A percentile compares a stretch with the other conserved stretches of the same genome.
Evolutionary conservation across 768 basidiomycete species (phyloP).

Genomic region (Gymnopilus junonius): DNA sequence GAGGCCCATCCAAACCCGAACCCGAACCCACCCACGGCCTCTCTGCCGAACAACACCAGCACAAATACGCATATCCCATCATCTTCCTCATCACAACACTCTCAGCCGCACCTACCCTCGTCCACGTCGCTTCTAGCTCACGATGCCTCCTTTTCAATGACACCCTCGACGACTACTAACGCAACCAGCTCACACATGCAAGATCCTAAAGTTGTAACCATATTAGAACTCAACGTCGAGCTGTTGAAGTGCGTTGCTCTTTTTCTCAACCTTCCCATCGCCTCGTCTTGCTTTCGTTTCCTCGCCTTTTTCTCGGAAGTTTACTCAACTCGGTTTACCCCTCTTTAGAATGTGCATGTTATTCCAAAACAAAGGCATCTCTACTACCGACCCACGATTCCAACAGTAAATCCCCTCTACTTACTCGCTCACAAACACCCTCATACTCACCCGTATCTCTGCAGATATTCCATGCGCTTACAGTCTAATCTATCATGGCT

Average conservation of each 20-base stretch:
- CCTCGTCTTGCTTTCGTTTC: neutral
- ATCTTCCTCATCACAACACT: slow-evolving; percentile 4
- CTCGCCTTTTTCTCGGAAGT: neutral
- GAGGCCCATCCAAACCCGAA: neutral
- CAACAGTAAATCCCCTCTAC: slow-evolving; percentile 46
- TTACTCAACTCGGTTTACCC: neutral
- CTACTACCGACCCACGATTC: slow-evolving; percentile 51
- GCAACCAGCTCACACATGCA: slow-evolving; percentile 31
- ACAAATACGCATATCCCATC: slow-evolving; percentile 5
- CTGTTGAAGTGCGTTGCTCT: slow-evolving; percentile 59
- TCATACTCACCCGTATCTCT: slow-evolving; percentile 2
- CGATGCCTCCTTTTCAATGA: slow-evolving; percentile 2
- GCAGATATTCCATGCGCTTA: slow-evolving; percentile 62
- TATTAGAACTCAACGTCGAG: slow-evolving; percentile 73
- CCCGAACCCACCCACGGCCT: neutral
- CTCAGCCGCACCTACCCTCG: slow-evolving; percentile 6
- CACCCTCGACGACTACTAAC: slow-evolving; percentile 17
- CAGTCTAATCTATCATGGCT: slow-evolving; percentile 77
- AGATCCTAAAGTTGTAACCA: slow-evolving; percentile 58
- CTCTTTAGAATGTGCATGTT: slow-evolving; percentile 59
- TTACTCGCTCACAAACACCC: neutral
- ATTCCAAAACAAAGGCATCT: slow-evolving; percentile 58
- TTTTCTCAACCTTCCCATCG: slow-evolving; percentile 1
- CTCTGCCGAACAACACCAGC: neutral
- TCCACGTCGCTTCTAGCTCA: slow-evolving; percentile 6